Conservation (phyloP, 1,139 yeast species). For the Suhomyces bokatorum region DNA sequence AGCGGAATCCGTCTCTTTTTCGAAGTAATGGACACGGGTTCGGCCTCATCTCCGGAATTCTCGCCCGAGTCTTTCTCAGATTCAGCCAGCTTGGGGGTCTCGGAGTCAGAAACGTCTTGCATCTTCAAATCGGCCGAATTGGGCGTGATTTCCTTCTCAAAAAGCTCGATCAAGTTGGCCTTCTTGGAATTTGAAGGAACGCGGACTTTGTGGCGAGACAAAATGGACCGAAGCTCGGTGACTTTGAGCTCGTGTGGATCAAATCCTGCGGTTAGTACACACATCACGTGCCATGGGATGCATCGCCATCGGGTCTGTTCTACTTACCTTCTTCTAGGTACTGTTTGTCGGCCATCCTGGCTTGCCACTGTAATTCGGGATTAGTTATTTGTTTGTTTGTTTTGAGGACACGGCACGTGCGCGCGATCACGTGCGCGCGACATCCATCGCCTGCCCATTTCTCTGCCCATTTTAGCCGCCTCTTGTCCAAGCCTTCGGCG, state of each 20-base stretch:
- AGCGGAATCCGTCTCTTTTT: conserved; percentile 17
- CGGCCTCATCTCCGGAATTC: conserved; percentile 10
- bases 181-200: conserved; percentile 66
- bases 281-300: too few relatives aligned
- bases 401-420: background rate
- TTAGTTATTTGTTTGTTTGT: conserved; percentile 10
- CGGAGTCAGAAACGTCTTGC: background rate
- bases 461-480: too few relatives aligned
- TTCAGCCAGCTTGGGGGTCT: background rate
- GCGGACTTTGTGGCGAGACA: conserved; percentile 56
- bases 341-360: conserved; percentile 23
- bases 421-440: background rate
- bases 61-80: background rate
- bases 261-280: conserved; percentile 48
- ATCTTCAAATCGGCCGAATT: conserved; percentile 1
- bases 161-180: conserved; percentile 51
- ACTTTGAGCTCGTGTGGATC: conserved; percentile 63
- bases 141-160: conserved; percentile 8
- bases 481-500: background rate
- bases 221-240: conserved; percentile 62
- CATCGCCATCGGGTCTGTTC: too few relatives aligned
- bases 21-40: conserved; percentile 13
- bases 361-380: conserved; percentile 2
- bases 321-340: conserved; percentile 28
- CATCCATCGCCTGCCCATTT: background rate